phyloP scores from a whole-genome alignment of 371 early-diverging fungal genomes.

The Lichtheimia corymbifera region DNA sequence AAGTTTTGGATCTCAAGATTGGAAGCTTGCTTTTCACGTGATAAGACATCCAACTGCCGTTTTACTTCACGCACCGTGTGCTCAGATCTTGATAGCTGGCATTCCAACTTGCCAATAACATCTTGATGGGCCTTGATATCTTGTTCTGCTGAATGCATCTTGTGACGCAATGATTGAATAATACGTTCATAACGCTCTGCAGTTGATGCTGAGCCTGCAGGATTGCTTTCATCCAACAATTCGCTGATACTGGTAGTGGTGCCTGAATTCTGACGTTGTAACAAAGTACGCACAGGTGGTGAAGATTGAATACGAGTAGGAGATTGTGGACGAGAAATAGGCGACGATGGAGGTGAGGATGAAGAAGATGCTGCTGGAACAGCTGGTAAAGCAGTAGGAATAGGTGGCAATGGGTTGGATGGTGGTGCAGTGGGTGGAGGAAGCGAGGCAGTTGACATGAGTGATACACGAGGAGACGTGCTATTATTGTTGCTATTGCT shows the following conservation, averaged over 20 bases:
- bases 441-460: constrained; percentile 2
- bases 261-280: constrained; percentile 23
- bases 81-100: constrained; percentile 42
- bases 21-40: constrained; percentile 43
- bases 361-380: constrained; percentile 6
- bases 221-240: not conserved
- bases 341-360: not conserved
- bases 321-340: constrained; percentile 1
- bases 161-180: constrained; percentile 42
- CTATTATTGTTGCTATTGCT: not conserved
- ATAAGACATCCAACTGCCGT: constrained; percentile 40
- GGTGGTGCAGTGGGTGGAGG: constrained; percentile 53
- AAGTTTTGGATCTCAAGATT: constrained; percentile 42
- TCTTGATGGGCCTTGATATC: constrained; percentile 51
- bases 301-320: constrained; percentile 6
- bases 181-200: constrained; percentile 48
- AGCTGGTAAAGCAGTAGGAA: constrained; percentile 31
- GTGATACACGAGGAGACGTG: constrained; percentile 15
- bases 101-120: constrained; percentile 44
- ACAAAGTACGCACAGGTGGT: not conserved
- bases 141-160: constrained; percentile 37
- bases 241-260: constrained; percentile 7
- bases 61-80: constrained; percentile 36
- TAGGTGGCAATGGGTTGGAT: constrained; percentile 49
- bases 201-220: not conserved